phyloP scores from a whole-genome alignment of 257 asterid genomes.

The Nicotiana attenuata region DNA sequence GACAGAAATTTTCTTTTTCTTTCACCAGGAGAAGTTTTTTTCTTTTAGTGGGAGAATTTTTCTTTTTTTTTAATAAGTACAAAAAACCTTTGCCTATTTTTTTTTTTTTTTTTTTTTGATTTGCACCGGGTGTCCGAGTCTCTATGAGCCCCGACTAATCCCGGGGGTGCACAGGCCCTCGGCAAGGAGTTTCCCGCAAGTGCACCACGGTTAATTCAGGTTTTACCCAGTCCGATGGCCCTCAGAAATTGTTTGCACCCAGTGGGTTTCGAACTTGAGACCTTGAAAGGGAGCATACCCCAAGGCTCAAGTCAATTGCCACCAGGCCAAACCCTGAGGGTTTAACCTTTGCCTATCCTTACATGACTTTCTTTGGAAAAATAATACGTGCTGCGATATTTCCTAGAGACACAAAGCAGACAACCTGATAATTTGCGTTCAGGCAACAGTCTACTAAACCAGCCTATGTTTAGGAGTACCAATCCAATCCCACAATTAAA shows the following conservation, averaged over 20 bases:
- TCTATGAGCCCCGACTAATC: no score
- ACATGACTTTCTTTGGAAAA: not conserved
- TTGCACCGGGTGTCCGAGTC: no score
- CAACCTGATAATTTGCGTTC: conserved; percentile 1
- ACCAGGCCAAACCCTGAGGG: no score
- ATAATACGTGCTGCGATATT: not conserved
- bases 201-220: no score
- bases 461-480: not conserved
- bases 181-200: no score
- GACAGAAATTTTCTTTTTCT: not conserved
- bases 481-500: not conserved
- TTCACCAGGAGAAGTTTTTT: not conserved
- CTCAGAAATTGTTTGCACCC: no score
- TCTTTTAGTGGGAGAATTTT: not conserved
- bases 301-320: no score
- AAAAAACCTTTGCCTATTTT: not conserved
- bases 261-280: no score
- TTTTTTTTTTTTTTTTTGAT: no score
- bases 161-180: no score
- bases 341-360: not conserved
- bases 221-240: no score
- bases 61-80: not conserved
- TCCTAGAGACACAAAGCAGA: not conserved
- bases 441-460: not conserved
- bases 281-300: no score